These are phyloP conservation scores for Bruguiera hainesii DNA, from an alignment of 441 rosid genomes.

Conservation along the genomic window DNA sequence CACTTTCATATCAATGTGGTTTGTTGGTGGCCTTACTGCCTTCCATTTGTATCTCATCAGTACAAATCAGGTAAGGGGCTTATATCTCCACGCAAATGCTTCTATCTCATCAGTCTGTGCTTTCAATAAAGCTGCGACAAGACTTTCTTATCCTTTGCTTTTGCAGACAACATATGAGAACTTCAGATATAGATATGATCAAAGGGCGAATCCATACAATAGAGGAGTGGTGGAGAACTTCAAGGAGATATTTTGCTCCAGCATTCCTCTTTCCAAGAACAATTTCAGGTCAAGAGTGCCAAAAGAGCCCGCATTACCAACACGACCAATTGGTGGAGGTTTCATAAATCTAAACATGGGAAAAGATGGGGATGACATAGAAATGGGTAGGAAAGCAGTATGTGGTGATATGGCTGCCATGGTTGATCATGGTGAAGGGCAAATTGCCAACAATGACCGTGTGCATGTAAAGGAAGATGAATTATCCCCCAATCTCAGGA, in stretches of 20 bases:
- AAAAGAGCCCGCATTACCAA: slow-evolving; percentile 52
- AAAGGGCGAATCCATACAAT: slow-evolving; percentile 74
- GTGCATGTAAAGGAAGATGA: slow-evolving; percentile 70
- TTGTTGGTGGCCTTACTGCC: slow-evolving; percentile 92
- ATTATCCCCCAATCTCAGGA: slow-evolving; percentile 70
- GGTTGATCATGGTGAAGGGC: slow-evolving; percentile 55
- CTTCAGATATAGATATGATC: slow-evolving; percentile 81
- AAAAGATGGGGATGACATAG: slow-evolving; percentile 70
- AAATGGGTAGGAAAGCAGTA: slow-evolving; percentile 83
- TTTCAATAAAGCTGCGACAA: too few relatives aligned
- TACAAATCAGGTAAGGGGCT: slow-evolving; percentile 73
- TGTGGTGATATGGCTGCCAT: slow-evolving; percentile 65
- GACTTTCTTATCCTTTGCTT: neutral
- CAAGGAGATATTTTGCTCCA: slow-evolving; percentile 66
- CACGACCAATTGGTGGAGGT: slow-evolving; percentile 50
- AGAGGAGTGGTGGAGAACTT: slow-evolving; percentile 68
- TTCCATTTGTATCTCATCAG: slow-evolving; percentile 91
- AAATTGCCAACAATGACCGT: slow-evolving; percentile 49
- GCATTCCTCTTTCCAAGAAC: slow-evolving; percentile 55
- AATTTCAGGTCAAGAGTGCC: slow-evolving; percentile 64
- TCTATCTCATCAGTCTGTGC: neutral
- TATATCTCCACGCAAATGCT: neutral
- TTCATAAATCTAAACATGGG: slow-evolving; percentile 90
- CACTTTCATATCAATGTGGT: slow-evolving; percentile 84
- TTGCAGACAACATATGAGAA: slow-evolving; percentile 93